Evolutionary conservation across 2,329 filamentous ascomycete genomes (phyloP).

Genomic region (Pseudogymnoascus pannorum): DNA sequence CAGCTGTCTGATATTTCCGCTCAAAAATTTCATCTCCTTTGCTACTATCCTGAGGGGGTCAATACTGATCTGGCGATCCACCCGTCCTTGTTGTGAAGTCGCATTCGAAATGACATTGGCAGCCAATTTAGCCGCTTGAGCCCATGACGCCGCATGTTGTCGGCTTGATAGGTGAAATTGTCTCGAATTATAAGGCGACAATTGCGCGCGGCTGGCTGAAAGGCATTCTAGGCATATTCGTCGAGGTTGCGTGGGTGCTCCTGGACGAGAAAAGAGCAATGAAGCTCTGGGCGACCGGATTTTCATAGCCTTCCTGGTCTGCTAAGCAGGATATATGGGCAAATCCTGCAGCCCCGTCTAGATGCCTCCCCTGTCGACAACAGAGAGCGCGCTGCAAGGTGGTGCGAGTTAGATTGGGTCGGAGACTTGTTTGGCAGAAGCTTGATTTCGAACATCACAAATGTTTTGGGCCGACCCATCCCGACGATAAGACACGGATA

Average conservation of each 20-base stretch:
- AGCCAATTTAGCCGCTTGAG: slow-evolving; percentile 63
- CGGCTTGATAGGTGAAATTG: slow-evolving; percentile 33
- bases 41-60: slow-evolving; percentile 86
- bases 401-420: slow-evolving; percentile 3
- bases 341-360: slow-evolving; percentile 8
- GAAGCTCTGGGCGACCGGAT: slow-evolving; percentile 45
- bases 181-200: slow-evolving; percentile 16
- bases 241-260: slow-evolving; percentile 30
- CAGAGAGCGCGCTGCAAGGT: neutral
- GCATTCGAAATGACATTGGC: slow-evolving; percentile 65
- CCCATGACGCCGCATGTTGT: slow-evolving; percentile 59
- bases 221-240: slow-evolving; percentile 36
- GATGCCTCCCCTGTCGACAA: neutral
- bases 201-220: slow-evolving; percentile 12
- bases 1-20: slow-evolving; percentile 87
- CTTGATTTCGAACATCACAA: slow-evolving; percentile 9
- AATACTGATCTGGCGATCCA: slow-evolving; percentile 71
- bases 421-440: neutral
- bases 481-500: slow-evolving; percentile 5
- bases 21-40: slow-evolving; percentile 94
- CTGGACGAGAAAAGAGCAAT: slow-evolving; percentile 35
- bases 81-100: slow-evolving; percentile 56
- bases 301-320: slow-evolving; percentile 38
- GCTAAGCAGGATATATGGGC: slow-evolving; percentile 2
- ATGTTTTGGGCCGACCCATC: slow-evolving; percentile 9